A percentile compares a stretch with the other conserved stretches of the same genome.
These are phyloP conservation scores for Chimonanthus salicifolius DNA, from an alignment of 164 flowering plant species.

Conservation along the genomic window DNA sequence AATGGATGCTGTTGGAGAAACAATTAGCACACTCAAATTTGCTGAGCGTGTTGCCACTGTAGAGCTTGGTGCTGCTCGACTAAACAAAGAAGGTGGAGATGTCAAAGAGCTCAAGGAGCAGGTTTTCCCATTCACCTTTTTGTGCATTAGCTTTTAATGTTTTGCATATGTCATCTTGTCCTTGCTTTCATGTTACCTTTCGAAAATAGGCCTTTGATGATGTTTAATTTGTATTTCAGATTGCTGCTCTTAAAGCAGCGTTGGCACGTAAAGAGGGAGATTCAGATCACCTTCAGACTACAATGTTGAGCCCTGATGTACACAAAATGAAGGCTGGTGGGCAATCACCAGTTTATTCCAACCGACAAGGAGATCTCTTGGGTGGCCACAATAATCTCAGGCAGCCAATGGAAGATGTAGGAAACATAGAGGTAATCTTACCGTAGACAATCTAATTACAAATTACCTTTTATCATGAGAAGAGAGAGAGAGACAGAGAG, in stretches of 20 bases:
- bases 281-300: slow-evolving; percentile 19
- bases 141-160: not conserved
- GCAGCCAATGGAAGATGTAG: slow-evolving; percentile 45
- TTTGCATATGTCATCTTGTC: not conserved
- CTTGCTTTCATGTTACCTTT: not conserved
- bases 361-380: slow-evolving; percentile 30
- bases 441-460: not conserved
- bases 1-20: slow-evolving; percentile 60
- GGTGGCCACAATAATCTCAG: slow-evolving; percentile 20
- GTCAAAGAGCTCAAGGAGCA: slow-evolving; percentile 71
- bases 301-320: slow-evolving; percentile 47
- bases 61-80: slow-evolving; percentile 73
- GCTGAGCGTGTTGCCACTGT: slow-evolving; percentile 79
- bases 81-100: slow-evolving; percentile 56
- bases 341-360: slow-evolving; percentile 34
- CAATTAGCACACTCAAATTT: slow-evolving; percentile 74
- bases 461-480: not conserved
- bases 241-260: slow-evolving; percentile 74
- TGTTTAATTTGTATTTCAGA: slow-evolving; percentile 27
- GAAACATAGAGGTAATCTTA: slow-evolving; percentile 41
- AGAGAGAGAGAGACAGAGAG: too few species aligned
- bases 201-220: not conserved
- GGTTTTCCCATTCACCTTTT: slow-evolving; percentile 24
- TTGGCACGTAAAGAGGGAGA: slow-evolving; percentile 62
- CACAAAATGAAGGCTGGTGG: slow-evolving; percentile 25